Conservation (phyloP, 805 yeast species). For the Ogataea wickerhamii region DNA sequence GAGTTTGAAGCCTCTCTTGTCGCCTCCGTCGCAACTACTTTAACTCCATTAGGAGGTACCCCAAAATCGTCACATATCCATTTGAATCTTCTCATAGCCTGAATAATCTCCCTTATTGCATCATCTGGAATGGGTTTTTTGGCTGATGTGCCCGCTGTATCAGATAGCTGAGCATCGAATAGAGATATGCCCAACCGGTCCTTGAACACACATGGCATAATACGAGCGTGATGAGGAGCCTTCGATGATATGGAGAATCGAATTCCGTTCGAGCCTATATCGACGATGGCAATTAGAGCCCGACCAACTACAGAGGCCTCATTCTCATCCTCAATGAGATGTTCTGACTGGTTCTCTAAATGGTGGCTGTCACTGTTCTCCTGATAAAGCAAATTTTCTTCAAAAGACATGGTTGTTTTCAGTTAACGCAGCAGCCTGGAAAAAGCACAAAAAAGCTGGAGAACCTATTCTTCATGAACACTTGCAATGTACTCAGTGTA, state of each 20-base stretch:
- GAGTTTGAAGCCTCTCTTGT: slow-evolving; percentile 67
- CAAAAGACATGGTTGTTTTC: slow-evolving; percentile 34
- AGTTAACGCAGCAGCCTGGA: too few relatives aligned
- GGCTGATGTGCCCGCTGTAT: slow-evolving; percentile 22
- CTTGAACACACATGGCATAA: slow-evolving; percentile 74
- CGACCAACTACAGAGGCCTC: slow-evolving; percentile 58
- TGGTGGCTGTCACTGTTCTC: slow-evolving; percentile 30
- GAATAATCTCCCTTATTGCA: slow-evolving; percentile 55
- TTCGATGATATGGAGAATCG: slow-evolving; percentile 69
- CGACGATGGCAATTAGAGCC: slow-evolving; percentile 62
- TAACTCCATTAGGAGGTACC: slow-evolving; percentile 54
- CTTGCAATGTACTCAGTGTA: too few relatives aligned
- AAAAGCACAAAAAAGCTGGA: too few relatives aligned
- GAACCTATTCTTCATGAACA: too few relatives aligned
- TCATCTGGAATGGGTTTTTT: slow-evolving; percentile 55
- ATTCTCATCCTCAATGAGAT: slow-evolving; percentile 28
- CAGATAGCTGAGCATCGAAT: slow-evolving; percentile 55
- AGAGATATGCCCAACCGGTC: slow-evolving; percentile 69
- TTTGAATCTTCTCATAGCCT: slow-evolving; percentile 64
- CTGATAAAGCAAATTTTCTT: slow-evolving; percentile 25
- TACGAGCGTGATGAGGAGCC: slow-evolving; percentile 66
- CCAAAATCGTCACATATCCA: slow-evolving; percentile 73
- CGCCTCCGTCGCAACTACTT: slow-evolving; percentile 73
- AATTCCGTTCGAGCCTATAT: slow-evolving; percentile 74
- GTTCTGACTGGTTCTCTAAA: slow-evolving; percentile 22